These are phyloP conservation scores for Penicillium pulvis DNA, from an alignment of 495 filamentous ascomycete genomes.

Conservation along the genomic window DNA sequence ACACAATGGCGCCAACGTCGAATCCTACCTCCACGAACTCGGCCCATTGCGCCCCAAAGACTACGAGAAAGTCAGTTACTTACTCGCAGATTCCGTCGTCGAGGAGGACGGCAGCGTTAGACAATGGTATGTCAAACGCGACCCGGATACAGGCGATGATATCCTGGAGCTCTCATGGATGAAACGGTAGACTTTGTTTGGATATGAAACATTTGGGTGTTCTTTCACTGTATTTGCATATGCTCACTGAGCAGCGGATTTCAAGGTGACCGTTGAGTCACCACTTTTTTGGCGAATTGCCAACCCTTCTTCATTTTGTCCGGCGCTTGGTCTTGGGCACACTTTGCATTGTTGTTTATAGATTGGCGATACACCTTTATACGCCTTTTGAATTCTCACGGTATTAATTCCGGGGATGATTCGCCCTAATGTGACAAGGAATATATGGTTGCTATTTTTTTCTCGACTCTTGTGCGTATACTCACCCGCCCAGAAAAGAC, in stretches of 20 bases:
- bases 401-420: conserved; percentile 21
- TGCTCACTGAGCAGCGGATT: not conserved
- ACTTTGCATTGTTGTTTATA: conserved; percentile 32
- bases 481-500: too few relatives aligned
- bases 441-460: not conserved
- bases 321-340: conserved; percentile 26
- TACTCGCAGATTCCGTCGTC: conserved; percentile 34
- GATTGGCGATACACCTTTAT: conserved; percentile 25
- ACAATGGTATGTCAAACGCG: conserved; percentile 46
- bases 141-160: conserved; percentile 36
- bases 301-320: conserved; percentile 8
- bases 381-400: conserved; percentile 16
- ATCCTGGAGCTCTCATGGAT: conserved; percentile 48
- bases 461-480: not conserved
- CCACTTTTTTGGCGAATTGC: not conserved
- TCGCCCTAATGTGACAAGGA: conserved; percentile 9
- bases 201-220: not conserved
- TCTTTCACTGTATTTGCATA: conserved; percentile 15
- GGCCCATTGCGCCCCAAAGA: conserved; percentile 46
- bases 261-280: not conserved
- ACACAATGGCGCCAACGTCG: conserved; percentile 39
- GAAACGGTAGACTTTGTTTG: conserved; percentile 22
- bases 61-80: conserved; percentile 38
- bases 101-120: conserved; percentile 34
- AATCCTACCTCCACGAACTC: conserved; percentile 46